Evolutionary conservation across 129 eudicot genomes (phyloP), one percentile per base, ranked within the genome.

Genomic region (Arctium minus): DNA sequence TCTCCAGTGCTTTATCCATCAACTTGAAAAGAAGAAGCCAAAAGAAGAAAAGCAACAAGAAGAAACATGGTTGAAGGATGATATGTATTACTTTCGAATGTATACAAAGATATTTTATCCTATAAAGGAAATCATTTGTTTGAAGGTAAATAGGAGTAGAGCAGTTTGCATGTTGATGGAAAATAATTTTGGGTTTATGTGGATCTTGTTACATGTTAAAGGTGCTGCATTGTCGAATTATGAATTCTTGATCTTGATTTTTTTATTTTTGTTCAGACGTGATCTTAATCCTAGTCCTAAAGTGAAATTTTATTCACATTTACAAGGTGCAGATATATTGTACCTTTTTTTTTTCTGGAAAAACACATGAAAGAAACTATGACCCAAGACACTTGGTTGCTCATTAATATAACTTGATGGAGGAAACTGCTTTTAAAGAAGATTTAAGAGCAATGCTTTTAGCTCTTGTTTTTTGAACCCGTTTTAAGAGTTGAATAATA

Each of bases 1-100:
- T 89, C 27, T 80, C 96, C 1, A 78, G 35, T 88, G 99, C 94
- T 6, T 86, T 96, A 17, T 84, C 97, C 6, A 32, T 88, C 70
- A 88, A 84, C 86, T 13, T 77, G 8, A 89, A 89, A 79, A 91
- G 76, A 67, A 73, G 78, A 48, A 80, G 84, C 27, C 90, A 90
- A 79, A 89, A 85, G 85, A 88, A 84, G n/a, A 60, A 60, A 62
- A 80, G 86, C 40, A 79, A 56, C 62, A 80, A 79, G 40, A 80
- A 88, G 81, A 85, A 72, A 68, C 60, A 73, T 53, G 70, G 11
- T 40, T 73, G 75, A 60, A 17, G 27, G 5, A 17, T 17, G 0
- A 15, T 17, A 17, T 46, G 9, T 56, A 56, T 56, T 15, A 15
- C 67, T 56, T 56, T 56, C 7, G 29, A 17, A 56, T 56, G 67